Percentiles rank a stretch among this genome's conserved stretches.
Evolutionary conservation across 371 early-diverging fungal genomes (phyloP).

Genomic region (Parasitella parasitica): DNA sequence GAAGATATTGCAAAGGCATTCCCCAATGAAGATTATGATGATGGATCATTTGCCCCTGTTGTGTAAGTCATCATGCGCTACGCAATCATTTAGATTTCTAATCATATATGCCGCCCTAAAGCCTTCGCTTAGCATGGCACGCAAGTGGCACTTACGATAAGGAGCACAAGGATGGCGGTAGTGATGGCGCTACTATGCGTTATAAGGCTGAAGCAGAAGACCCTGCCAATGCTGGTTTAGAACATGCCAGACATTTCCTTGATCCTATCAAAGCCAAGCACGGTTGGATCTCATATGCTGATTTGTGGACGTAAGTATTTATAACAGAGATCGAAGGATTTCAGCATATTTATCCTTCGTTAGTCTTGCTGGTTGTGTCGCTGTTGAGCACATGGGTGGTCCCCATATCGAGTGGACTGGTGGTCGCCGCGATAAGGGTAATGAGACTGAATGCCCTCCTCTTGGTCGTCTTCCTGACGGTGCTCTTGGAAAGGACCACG

Average conservation of each 20-base stretch:
- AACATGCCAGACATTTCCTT: constrained; percentile 68
- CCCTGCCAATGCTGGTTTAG: constrained; percentile 82
- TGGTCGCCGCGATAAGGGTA: constrained; percentile 70
- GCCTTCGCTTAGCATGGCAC: constrained; percentile 85
- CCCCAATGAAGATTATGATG: constrained; percentile 73
- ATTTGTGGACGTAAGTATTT: constrained; percentile 78
- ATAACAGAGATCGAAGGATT: not conserved
- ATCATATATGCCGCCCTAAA: constrained; percentile 9
- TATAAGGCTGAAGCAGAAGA: constrained; percentile 64
- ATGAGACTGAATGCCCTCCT: constrained; percentile 64
- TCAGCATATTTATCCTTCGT: not conserved
- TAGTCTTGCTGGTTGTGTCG: constrained; percentile 80
- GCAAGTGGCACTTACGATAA: constrained; percentile 80
- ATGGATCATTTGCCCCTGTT: constrained; percentile 82
- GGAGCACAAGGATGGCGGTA: constrained; percentile 72
- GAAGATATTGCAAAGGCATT: constrained; percentile 62
- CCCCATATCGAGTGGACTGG: constrained; percentile 77
- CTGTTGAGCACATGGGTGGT: constrained; percentile 83
- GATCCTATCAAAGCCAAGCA: constrained; percentile 78
- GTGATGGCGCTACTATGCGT: constrained; percentile 83
- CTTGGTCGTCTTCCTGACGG: constrained; percentile 88
- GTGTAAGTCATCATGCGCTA: constrained; percentile 36
- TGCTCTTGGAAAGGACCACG: constrained; percentile 67
- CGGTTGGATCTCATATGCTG: constrained; percentile 73
- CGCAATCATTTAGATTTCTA: not conserved